Evolutionary conservation across 192 early-diverging fungal species (phyloP).

Genomic region (Backusella circina): DNA sequence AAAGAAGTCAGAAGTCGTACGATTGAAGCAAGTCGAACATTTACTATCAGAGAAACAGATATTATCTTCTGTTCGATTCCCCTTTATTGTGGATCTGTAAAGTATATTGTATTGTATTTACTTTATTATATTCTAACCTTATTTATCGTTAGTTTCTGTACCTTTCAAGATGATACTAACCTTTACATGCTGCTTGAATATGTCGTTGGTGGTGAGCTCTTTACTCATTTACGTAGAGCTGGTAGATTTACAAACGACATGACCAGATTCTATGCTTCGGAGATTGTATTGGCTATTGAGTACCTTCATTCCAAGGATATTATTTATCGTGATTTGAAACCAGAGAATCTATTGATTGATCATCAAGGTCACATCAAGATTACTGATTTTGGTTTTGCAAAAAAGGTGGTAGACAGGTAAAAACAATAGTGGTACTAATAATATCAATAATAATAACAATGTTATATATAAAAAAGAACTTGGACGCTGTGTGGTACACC

Average conservation of each 20-base stretch:
- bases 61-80: slow-evolving; percentile 65
- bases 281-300: slow-evolving; percentile 94
- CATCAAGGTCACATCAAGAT: slow-evolving; percentile 92
- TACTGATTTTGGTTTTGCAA: slow-evolving; percentile 98
- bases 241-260: slow-evolving; percentile 93
- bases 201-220: slow-evolving; percentile 94
- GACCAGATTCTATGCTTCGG: slow-evolving; percentile 93
- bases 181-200: slow-evolving; percentile 97
- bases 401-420: slow-evolving; percentile 70
- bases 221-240: slow-evolving; percentile 90
- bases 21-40: slow-evolving; percentile 84
- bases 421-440: neutral
- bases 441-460: neutral
- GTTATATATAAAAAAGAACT: slow-evolving; percentile 72
- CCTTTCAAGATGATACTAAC: slow-evolving; percentile 92
- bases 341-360: slow-evolving; percentile 86
- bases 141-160: slow-evolving; percentile 65
- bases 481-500: slow-evolving; percentile 99
- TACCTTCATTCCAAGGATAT: slow-evolving; percentile 92
- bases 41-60: slow-evolving; percentile 84
- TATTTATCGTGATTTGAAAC: slow-evolving; percentile 97
- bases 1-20: slow-evolving; percentile 78
- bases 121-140: neutral
- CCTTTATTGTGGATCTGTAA: slow-evolving; percentile 84
- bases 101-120: neutral